Base-by-base conservation (phyloP, 208 protist genomes). In the Crithidia mellificae region DNA sequence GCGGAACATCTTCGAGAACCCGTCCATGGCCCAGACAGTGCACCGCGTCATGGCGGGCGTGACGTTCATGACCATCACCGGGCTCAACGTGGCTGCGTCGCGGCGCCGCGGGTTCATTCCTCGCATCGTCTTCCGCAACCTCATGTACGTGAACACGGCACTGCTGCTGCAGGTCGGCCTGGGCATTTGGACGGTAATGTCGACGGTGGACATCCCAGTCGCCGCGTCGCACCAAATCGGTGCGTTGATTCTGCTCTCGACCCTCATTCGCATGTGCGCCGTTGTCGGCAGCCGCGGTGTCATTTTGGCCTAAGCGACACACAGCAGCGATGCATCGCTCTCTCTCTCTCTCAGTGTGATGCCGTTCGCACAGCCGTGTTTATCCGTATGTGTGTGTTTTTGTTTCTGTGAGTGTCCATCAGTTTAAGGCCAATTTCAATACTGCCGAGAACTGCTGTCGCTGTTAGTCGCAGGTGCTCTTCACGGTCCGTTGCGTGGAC, bases 161-260 rank as follows among this genome's bases (percentile, higher is more conserved):
- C 74, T 92, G 49, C 44, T 90, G 17, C 25, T 83, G 24, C 93
- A 98, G 82, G 85, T 98, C 0, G 53, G 57, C 7, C 78, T 99
- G 2, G 97, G 97, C 57, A 93, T 98, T 43, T 82, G 94, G 74
- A 98, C 97, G 2, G 77, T 99, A 22, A 72, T 97, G 58, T 97
- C 85, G 19, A 84, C 88, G 57, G 96, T 98, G 19, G 90, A 96
- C 46, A 87, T 92, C 20, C 87, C 91, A 5, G 61, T 98, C 9
- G 97, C 92, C 4, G 88, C 87, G 19, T 71, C 79, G 11, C 95
- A 98, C 66, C 93, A 97, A 63, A 74, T 92, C 25, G 83, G 85
- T n/a, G 83, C 92, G 20, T 64, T 96, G 32, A n/a, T 91, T 1
- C 80, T 96, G 6, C 83, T 96, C 12, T 81, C 88, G 39, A 87